phyloP scores from a whole-genome alignment of 2,329 filamentous ascomycete species.

The Calonectria pauciramosa region DNA sequence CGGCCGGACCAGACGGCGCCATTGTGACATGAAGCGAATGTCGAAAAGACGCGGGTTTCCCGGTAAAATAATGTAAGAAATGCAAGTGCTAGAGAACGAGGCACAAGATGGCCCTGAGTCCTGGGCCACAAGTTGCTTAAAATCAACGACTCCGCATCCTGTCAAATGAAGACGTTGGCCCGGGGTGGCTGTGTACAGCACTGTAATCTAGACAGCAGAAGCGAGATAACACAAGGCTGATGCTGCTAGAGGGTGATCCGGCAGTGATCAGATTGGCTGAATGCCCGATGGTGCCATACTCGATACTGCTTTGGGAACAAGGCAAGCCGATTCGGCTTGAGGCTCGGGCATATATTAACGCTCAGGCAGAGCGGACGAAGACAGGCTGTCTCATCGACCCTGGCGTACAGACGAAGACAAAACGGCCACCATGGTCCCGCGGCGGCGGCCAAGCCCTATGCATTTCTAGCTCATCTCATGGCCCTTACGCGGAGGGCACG shows the following conservation, averaged over 20 bases:
- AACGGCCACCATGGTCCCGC: background rate
- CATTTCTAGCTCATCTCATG: background rate
- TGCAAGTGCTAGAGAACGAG: background rate
- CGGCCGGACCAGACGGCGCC: background rate
- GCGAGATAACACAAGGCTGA: background rate
- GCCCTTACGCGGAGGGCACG: background rate
- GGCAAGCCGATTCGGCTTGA: background rate
- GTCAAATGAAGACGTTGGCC: too few relatives aligned
- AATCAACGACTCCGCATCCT: background rate
- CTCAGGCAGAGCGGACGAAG: background rate
- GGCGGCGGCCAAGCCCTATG: background rate
- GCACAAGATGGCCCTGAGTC: too few relatives aligned
- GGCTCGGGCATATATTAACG: background rate
- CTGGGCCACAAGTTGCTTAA: background rate
- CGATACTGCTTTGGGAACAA: background rate
- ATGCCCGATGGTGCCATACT: background rate
- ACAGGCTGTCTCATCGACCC: background rate
- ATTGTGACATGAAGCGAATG: background rate
- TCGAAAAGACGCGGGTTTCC: background rate
- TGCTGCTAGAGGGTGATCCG: background rate
- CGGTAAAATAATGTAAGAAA: background rate
- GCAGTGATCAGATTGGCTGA: background rate
- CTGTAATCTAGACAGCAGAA: background rate
- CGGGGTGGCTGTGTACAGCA: background rate
- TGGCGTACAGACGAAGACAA: background rate